A percentile compares a stretch with the other conserved stretches of the same genome.
Evolutionary conservation across 2,329 filamentous ascomycete species (phyloP).

Genomic region (Emergomyces orientalis): DNA sequence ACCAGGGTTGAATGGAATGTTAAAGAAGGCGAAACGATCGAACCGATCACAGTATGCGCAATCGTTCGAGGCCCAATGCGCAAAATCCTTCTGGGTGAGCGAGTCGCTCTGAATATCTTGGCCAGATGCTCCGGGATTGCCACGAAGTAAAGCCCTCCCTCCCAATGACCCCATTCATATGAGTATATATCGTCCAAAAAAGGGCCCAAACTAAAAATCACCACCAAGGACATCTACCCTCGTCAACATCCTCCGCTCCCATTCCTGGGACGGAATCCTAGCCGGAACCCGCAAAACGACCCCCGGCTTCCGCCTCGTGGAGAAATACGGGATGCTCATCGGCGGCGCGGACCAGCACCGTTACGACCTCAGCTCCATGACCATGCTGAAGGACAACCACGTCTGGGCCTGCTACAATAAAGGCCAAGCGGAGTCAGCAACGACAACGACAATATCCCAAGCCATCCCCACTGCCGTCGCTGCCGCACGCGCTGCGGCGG

Average conservation of each 20-base stretch:
- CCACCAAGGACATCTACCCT: slow-evolving; percentile 35
- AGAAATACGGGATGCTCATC: slow-evolving; percentile 96
- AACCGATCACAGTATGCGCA: slow-evolving; percentile 58
- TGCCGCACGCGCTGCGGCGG: slow-evolving; percentile 73
- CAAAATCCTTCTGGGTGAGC: slow-evolving; percentile 78
- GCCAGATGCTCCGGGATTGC: slow-evolving; percentile 88
- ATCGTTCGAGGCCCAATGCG: slow-evolving; percentile 78
- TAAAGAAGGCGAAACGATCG: slow-evolving; percentile 61
- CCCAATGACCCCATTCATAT: not conserved
- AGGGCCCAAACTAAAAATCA: slow-evolving; percentile 12
- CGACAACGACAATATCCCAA: slow-evolving; percentile 29
- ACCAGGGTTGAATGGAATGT: slow-evolving; percentile 73
- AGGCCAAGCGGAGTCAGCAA: slow-evolving; percentile 12
- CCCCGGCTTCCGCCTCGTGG: slow-evolving; percentile 85
- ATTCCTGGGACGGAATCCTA: slow-evolving; percentile 73
- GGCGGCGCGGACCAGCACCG: slow-evolving; percentile 87
- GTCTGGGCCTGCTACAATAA: slow-evolving; percentile 70
- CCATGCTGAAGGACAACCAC: slow-evolving; percentile 99
- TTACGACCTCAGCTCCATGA: slow-evolving; percentile 87
- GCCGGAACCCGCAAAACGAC: slow-evolving; percentile 96
- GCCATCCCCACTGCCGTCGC: slow-evolving; percentile 78
- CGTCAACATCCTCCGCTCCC: slow-evolving; percentile 44
- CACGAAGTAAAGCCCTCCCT: slow-evolving; percentile 42
- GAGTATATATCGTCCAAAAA: not conserved
- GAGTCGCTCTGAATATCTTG: slow-evolving; percentile 84